phyloP scores from a whole-genome alignment of 331 rosid genomes.

The Quercus phellos region DNA sequence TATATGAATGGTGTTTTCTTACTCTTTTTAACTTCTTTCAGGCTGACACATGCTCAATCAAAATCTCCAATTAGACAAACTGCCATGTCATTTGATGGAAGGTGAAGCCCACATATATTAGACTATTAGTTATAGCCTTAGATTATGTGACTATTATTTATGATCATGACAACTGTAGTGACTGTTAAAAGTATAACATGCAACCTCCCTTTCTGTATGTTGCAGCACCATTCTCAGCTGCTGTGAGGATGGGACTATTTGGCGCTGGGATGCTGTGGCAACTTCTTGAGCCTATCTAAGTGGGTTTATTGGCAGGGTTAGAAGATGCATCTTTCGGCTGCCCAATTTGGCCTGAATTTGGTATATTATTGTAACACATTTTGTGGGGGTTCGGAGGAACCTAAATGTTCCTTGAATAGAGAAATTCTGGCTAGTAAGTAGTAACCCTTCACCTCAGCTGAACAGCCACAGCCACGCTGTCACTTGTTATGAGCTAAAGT shows the following conservation, averaged over 20 bases:
- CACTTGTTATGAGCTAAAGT: too few species aligned
- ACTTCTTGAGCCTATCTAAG: constrained; percentile 19
- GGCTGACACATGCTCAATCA: constrained; percentile 81
- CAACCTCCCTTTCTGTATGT: constrained; percentile 7
- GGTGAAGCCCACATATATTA: constrained; percentile 35
- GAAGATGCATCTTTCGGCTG: constrained; percentile 1
- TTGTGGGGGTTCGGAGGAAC: neutral
- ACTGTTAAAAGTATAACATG: neutral
- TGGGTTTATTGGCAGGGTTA: neutral
- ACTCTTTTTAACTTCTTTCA: constrained; percentile 25
- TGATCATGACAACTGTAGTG: neutral
- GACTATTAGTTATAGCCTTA: neutral
- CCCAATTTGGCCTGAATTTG: neutral
- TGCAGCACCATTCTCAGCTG: constrained; percentile 84
- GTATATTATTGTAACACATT: constrained; percentile 10
- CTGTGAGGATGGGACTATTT: constrained; percentile 91
- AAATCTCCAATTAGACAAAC: constrained; percentile 91
- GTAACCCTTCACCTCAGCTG: neutral
- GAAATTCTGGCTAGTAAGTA: neutral
- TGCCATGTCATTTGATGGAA: constrained; percentile 87
- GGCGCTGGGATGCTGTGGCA: constrained; percentile 91
- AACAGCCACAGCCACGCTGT: too few species aligned
- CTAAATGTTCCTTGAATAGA: neutral
- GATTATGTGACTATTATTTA: neutral
- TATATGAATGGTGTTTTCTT: neutral